Conservation (phyloP, 73 alveolate genomes). For the Uronychia binucleata region DNA sequence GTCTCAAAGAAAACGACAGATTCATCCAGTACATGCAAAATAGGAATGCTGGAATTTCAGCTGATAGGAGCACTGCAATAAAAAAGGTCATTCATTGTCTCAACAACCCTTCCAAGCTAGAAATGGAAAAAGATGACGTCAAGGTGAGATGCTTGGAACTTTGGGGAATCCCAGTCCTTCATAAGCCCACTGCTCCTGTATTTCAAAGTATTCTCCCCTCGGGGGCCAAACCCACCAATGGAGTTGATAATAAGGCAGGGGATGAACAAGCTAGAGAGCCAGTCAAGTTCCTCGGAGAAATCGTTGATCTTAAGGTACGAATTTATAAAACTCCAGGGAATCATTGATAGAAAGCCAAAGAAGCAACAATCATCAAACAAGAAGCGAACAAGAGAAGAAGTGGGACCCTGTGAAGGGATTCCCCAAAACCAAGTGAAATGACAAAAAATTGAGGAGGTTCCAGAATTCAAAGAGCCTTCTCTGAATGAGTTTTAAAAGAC, state of each 20-base stretch:
- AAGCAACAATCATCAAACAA: no score
- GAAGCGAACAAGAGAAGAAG: no score
- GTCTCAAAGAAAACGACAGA: neutral
- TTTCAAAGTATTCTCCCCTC: neutral
- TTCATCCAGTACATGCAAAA: neutral
- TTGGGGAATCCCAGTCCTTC: neutral
- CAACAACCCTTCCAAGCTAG: neutral
- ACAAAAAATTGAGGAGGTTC: no score
- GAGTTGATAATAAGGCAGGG: neutral
- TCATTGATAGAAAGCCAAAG: no score
- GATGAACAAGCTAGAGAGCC: neutral
- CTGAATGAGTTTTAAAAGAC: no score
- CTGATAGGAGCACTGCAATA: neutral
- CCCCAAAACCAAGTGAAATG: no score
- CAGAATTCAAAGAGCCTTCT: no score
- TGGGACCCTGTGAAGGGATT: no score
- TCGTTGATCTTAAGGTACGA: neutral
- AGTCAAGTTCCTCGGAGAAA: neutral
- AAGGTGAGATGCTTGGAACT: neutral
- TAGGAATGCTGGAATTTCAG: neutral
- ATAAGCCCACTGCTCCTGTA: no score
- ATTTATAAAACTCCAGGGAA: no score
- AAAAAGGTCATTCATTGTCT: no score
- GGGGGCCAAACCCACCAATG: neutral
- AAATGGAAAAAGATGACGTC: neutral